These are phyloP conservation scores for Mucor sp. DNA, from an alignment of 371 early-diverging fungal genomes.

Conservation along the genomic window DNA sequence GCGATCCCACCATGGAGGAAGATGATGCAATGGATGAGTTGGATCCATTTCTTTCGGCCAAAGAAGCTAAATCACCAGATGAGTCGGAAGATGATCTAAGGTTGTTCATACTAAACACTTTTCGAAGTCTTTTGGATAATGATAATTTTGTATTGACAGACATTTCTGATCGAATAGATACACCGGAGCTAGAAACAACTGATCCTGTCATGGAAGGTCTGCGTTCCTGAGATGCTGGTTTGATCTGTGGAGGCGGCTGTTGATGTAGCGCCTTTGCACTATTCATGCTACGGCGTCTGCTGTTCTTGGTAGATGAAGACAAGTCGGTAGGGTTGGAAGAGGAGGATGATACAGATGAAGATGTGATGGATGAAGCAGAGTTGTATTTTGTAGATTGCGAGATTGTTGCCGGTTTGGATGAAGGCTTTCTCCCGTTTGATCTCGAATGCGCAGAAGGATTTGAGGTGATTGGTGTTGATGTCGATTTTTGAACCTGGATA, in stretches of 20 bases:
- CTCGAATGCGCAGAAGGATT: background rate
- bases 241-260: background rate
- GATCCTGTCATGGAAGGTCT: slow-evolving; percentile 22
- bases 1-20: slow-evolving; percentile 7
- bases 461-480: slow-evolving; percentile 27
- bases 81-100: slow-evolving; percentile 11
- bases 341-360: background rate
- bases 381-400: slow-evolving; percentile 5
- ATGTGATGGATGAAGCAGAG: background rate
- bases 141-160: slow-evolving; percentile 41
- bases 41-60: slow-evolving; percentile 11
- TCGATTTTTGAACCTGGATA: slow-evolving; percentile 33
- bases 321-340: background rate
- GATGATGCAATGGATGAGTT: slow-evolving; percentile 9
- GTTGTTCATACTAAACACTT: slow-evolving; percentile 54
- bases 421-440: background rate
- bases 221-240: slow-evolving; percentile 10
- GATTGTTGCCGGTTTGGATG: slow-evolving; percentile 18
- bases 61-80: slow-evolving; percentile 8
- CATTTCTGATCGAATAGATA: slow-evolving; percentile 39
- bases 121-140: slow-evolving; percentile 47
- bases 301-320: background rate
- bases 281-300: slow-evolving; percentile 13
- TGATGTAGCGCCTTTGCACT: background rate
- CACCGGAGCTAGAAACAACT: slow-evolving; percentile 28